Conservation (phyloP, 176 grass and related monocot genomes). For the Rhynchospora tenuis region DNA sequence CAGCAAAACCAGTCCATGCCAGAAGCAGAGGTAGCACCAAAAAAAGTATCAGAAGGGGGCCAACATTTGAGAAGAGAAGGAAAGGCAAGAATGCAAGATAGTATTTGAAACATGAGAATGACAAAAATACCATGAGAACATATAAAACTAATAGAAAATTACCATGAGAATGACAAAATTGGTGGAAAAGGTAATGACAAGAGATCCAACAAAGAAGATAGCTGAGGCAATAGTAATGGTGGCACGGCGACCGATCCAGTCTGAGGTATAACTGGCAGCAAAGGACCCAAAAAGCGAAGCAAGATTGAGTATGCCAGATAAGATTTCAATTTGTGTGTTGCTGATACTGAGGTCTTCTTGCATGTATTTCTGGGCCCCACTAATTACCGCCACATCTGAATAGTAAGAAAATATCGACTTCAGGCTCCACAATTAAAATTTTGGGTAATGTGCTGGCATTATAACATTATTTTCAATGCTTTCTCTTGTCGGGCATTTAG, state of each 20-base stretch:
- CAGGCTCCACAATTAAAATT: not conserved
- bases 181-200: conserved; percentile 25
- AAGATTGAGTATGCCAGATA: conserved; percentile 28
- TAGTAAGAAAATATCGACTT: not conserved
- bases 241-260: conserved; percentile 27
- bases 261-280: conserved; percentile 31
- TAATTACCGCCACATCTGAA: conserved; percentile 42
- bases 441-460: not conserved
- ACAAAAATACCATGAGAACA: not conserved
- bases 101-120: not conserved
- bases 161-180: conserved; percentile 26
- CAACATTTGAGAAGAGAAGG: not conserved
- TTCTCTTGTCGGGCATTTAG: not conserved
- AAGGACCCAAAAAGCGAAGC: conserved; percentile 29
- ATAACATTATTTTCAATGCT: not conserved
- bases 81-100: not conserved
- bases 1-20: not conserved
- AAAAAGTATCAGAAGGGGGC: not conserved
- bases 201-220: conserved; percentile 35
- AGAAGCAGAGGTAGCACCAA: not conserved
- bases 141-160: not conserved
- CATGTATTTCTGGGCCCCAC: conserved; percentile 34
- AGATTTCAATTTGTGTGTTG: conserved; percentile 26
- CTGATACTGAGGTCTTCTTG: conserved; percentile 19
- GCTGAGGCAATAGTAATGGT: conserved; percentile 25